Base-by-base conservation (phyloP, 805 yeast genomes). In the Kurtzmaniella cleridarum region DNA sequence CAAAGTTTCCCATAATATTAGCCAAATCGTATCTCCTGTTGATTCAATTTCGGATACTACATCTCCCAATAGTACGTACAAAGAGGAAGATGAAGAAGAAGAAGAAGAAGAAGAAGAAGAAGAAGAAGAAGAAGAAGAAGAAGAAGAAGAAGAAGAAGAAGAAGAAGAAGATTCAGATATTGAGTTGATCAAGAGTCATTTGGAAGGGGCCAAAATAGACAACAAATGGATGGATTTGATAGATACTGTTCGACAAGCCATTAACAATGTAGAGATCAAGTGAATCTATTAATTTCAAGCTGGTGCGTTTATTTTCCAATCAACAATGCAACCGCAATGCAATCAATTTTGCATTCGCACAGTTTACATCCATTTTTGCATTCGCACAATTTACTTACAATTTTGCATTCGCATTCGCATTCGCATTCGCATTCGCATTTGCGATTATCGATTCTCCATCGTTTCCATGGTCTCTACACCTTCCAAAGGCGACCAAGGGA, bases 111-210 rank as follows among this genome's bases (percentile, higher is more conserved):
- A 30, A 9, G 9, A 9, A 9, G 32, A 9, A 10, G 32, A 9
- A 30, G 10, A n/a, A 30, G 13, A 30, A 12, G 29, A 20, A 8
- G 9, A 10, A 15, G 35, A 40, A 27, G n/a, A 34, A 7, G 44
- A 44, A 13, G 20, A 33, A 16, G 46, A 41, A 17, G 23, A 36
- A 12, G 52, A 49, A 32, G 35, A 43, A 5, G 54, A 49, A 26
- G 45, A 50, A 3, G 55, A 51, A 17, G 41, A 27, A 7, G 57
- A 53, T 37, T 48, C 53, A 2, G 57, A 52, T 33, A 39, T 43
- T 24, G 62, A 59, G 27, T 31, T 49, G 27, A 57, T 59, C 18
- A 36, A 40, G 12, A 40, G 39, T 7, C 35, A 47, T 14, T 34
- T 41, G 34, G 28, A 38, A 24, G 33, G 34, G 12, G 20, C 13